These are phyloP conservation scores for Discostella pseudostelligera DNA, from an alignment of 108 stramenopile species.

Conservation along the genomic window DNA sequence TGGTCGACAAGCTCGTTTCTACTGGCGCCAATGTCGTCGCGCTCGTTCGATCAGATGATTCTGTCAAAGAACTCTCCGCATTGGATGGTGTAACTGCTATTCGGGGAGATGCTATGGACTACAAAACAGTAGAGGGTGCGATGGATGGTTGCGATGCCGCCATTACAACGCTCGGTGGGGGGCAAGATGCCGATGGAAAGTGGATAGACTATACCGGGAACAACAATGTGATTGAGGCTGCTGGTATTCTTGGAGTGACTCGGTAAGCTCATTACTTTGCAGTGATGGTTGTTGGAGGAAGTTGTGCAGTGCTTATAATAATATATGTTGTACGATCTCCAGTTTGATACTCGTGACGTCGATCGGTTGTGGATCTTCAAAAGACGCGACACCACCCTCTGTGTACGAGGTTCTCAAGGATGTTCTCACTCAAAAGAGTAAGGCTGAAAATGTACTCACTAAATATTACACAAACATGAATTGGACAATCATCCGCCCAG, in stretches of 20 bases:
- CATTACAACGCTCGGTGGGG: slow-evolving; percentile 91
- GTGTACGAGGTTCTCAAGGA: slow-evolving; percentile 83
- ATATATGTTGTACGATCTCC: too few species aligned
- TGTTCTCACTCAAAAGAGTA: slow-evolving; percentile 53
- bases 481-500: slow-evolving; percentile 97
- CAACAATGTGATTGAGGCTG: slow-evolving; percentile 94
- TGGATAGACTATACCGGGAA: slow-evolving; percentile 93
- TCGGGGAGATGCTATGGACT: slow-evolving; percentile 90
- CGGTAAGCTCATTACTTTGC: slow-evolving; percentile 13
- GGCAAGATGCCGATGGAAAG: slow-evolving; percentile 41
- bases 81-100: slow-evolving; percentile 84
- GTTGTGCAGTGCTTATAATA: neutral
- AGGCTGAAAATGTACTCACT: slow-evolving; percentile 74
- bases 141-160: slow-evolving; percentile 97
- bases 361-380: slow-evolving; percentile 88
- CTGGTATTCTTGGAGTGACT: slow-evolving; percentile 93
- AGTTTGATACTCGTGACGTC: slow-evolving; percentile 88
- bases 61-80: slow-evolving; percentile 58
- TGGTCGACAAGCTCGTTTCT: slow-evolving; percentile 75
- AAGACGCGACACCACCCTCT: slow-evolving; percentile 79
- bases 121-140: slow-evolving; percentile 89
- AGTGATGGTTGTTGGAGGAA: neutral
- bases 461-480: slow-evolving; percentile 94
- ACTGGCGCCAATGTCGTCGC: slow-evolving; percentile 79
- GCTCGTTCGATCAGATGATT: slow-evolving; percentile 82